These are phyloP conservation scores for Arabidopsis suecica DNA, from an alignment of 345 rosid genomes.

Conservation along the genomic window DNA sequence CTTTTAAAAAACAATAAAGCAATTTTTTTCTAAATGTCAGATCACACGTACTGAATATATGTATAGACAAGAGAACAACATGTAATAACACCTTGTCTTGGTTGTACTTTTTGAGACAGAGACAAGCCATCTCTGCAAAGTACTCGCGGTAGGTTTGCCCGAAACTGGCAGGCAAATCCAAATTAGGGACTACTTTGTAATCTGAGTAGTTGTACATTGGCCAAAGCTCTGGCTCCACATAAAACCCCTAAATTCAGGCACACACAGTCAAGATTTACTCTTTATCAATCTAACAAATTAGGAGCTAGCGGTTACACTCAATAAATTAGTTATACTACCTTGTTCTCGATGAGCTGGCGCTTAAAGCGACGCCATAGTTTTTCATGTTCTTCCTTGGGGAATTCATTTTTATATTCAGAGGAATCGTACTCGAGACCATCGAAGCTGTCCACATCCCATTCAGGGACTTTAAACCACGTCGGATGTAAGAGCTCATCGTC, in stretches of 20 bases:
- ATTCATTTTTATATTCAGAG: not conserved
- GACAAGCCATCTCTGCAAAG: slow-evolving; percentile 22
- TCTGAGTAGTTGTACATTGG: not conserved
- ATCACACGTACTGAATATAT: no score
- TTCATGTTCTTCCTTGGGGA: not conserved
- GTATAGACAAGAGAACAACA: no score
- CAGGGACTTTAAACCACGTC: not conserved
- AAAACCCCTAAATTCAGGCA: slow-evolving; percentile 18
- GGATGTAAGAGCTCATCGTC: not conserved
- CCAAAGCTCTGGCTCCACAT: slow-evolving; percentile 18
- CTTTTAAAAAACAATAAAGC: no score
- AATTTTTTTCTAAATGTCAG: no score
- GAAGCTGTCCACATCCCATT: slow-evolving; percentile 19
- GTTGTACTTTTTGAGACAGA: slow-evolving; percentile 10
- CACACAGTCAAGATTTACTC: not conserved
- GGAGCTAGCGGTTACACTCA: not conserved
- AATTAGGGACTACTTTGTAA: not conserved
- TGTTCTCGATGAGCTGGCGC: slow-evolving; percentile 3
- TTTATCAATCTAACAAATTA: not conserved
- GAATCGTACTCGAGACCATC: slow-evolving; percentile 1
- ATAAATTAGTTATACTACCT: not conserved
- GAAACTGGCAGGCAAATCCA: not conserved
- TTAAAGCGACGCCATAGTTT: not conserved
- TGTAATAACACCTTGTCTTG: not conserved
- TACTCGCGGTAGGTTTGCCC: slow-evolving; percentile 20